These are phyloP conservation scores for Pleurotus djamor DNA, from an alignment of 768 basidiomycete species.

Conservation along the genomic window DNA sequence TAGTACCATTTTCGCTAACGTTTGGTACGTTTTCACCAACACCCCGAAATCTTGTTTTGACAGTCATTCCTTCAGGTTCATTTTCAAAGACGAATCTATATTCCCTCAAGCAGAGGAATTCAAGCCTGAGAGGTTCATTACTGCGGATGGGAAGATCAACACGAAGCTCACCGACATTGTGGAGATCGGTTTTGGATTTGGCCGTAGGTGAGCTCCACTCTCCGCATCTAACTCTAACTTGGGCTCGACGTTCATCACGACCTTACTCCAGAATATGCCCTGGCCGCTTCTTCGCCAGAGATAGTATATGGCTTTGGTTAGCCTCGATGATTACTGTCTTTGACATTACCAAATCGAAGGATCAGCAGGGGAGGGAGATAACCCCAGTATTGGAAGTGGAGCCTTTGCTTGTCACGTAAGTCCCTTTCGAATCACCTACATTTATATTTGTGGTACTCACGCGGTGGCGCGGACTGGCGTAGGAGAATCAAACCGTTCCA, in stretches of 20 bases:
- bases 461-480: background rate
- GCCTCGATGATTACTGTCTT: constrained; percentile 12
- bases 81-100: constrained; percentile 5
- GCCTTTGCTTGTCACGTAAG: constrained; percentile 62
- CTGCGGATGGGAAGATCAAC: constrained; percentile 16
- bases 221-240: background rate
- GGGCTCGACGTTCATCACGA: too few relatives aligned
- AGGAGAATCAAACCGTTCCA: constrained; percentile 46
- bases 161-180: constrained; percentile 16
- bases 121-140: constrained; percentile 32
- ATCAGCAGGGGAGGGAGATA: constrained; percentile 41
- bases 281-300: constrained; percentile 59
- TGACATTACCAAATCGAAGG: constrained; percentile 27
- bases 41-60: constrained; percentile 1
- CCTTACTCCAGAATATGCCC: constrained; percentile 51
- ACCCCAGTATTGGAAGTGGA: constrained; percentile 51
- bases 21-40: constrained; percentile 20
- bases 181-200: constrained; percentile 35
- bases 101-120: constrained; percentile 31
- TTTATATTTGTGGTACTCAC: background rate
- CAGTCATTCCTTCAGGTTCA: background rate
- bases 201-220: constrained; percentile 27
- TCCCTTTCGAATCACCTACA: background rate
- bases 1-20: constrained; percentile 30
- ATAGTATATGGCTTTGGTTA: constrained; percentile 29